Base-by-base conservation (phyloP, 2,329 filamentous ascomycete genomes). In the Dothideomycetes sp. region DNA sequence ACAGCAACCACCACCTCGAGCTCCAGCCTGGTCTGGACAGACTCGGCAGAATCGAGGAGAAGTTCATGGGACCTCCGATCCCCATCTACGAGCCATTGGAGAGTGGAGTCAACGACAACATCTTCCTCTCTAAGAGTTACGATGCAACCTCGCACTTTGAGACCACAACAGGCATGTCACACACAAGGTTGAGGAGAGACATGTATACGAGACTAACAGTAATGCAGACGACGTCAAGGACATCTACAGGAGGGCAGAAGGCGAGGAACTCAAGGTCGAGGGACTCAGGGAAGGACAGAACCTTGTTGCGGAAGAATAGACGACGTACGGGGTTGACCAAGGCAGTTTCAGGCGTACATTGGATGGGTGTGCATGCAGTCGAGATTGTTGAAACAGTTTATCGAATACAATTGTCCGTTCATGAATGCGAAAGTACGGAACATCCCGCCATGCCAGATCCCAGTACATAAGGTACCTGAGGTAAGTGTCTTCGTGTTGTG, bases 111-210 rank as follows among this genome's bases (percentile, higher is more conserved):
- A 82, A 79, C 52, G 88, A 95, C 70, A 88, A 88, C 64, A 81
- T 98, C 62, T 98, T 87, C 70, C 87, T 98, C 60, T 94, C 87
- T 56, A 95, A 93, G 79, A 94, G 86, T 70, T 98, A 98, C 66
- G 93, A 98, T 57, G 86, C 93, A 38, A 93, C 84, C 48, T 94
- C 84, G 62, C 91, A 98, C 72, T 98, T 98, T 57, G 91, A 98
- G 76, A 95, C 86, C 27, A 80, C 77, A 19, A 82, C 78, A 39
- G 70, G 73, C 75, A 63, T 55, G 63, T 42, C 11, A n/a, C n/a
- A n/a, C n/a, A n/a, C n/a, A n/a, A n/a, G n/a, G 4, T 12, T 2
- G 2, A 32, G 5, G 4, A 11, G 4, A 16, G n/a, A 11, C 12
- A 30, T 7, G 29, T 18, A 24, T 29, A n/a, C 5, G 3, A 15